Evolutionary conservation across 495 filamentous ascomycete species (phyloP).

Genomic region (Friedmanniomyces simplex): DNA sequence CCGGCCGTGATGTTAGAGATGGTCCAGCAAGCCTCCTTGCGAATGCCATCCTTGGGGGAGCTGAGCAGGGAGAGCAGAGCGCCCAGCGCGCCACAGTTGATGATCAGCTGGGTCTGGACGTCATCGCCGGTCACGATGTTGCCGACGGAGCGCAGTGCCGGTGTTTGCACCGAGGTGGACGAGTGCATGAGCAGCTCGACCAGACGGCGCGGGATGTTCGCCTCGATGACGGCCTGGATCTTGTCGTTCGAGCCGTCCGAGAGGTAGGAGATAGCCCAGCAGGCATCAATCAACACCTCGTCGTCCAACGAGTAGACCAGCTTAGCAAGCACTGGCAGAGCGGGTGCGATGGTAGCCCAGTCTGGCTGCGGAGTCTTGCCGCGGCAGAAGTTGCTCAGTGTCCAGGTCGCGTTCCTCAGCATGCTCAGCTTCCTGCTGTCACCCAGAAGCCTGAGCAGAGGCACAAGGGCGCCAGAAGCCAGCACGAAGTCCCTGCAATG

Average conservation of each 20-base stretch:
- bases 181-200: conserved; percentile 98
- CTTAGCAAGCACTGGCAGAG: conserved; percentile 93
- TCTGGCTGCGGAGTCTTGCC: conserved; percentile 99
- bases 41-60: conserved; percentile 96
- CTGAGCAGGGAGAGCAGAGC: conserved; percentile 85
- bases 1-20: conserved; percentile 98
- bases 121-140: conserved; percentile 99
- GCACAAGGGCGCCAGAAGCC: conserved; percentile 76
- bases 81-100: conserved; percentile 91
- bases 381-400: conserved; percentile 98
- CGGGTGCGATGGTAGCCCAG: conserved; percentile 91
- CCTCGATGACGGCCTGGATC: conserved; percentile 98
- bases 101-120: conserved; percentile 97
- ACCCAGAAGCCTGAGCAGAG: conserved; percentile 76
- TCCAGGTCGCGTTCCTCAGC: conserved; percentile 98
- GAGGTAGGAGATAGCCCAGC: conserved; percentile 99
- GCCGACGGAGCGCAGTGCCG: conserved; percentile 90
- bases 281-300: conserved; percentile 97
- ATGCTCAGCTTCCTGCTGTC: conserved; percentile 99
- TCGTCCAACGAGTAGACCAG: conserved; percentile 97
- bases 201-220: conserved; percentile 90
- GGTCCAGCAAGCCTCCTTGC: conserved; percentile 99
- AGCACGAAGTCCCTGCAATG: conserved; percentile 94
- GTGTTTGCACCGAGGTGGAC: conserved; percentile 98
- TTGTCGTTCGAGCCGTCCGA: conserved; percentile 99